phyloP scores from a whole-genome alignment of 176 grass and related monocot genomes.

The Eragrostis nindensis region DNA sequence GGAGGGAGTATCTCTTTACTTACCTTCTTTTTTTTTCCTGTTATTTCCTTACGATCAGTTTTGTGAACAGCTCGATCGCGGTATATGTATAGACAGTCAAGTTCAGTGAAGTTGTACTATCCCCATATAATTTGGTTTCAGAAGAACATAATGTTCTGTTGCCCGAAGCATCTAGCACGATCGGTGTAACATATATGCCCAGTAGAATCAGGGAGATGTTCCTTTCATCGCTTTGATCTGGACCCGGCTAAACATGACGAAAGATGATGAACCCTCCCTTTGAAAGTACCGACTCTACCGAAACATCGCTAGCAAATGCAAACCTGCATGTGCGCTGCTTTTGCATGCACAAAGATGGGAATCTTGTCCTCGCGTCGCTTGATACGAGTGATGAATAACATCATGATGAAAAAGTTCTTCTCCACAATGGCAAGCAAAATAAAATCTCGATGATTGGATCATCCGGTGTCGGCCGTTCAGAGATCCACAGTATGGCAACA shows the following conservation, averaged over 20 bases:
- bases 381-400: background rate
- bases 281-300: conserved; percentile 25
- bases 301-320: conserved; percentile 24
- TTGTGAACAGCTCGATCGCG: no score
- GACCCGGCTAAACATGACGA: conserved; percentile 18
- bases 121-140: no score
- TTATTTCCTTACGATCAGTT: no score
- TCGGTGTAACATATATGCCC: conserved; percentile 9
- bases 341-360: background rate
- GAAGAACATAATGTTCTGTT: background rate
- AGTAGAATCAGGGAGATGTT: background rate
- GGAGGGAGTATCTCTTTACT: no score
- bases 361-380: conserved; percentile 19
- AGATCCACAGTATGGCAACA: background rate
- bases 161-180: background rate
- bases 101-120: no score
- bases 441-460: background rate
- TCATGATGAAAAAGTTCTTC: background rate
- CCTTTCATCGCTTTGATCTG: background rate
- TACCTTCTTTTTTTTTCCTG: no score
- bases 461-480: background rate
- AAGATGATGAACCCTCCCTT: conserved; percentile 3
- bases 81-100: no score
- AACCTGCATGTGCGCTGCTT: conserved; percentile 43
- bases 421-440: background rate